Evolutionary conservation across 2,329 filamentous ascomycete genomes (phyloP).

Genomic region (Ceratocystis variospora): DNA sequence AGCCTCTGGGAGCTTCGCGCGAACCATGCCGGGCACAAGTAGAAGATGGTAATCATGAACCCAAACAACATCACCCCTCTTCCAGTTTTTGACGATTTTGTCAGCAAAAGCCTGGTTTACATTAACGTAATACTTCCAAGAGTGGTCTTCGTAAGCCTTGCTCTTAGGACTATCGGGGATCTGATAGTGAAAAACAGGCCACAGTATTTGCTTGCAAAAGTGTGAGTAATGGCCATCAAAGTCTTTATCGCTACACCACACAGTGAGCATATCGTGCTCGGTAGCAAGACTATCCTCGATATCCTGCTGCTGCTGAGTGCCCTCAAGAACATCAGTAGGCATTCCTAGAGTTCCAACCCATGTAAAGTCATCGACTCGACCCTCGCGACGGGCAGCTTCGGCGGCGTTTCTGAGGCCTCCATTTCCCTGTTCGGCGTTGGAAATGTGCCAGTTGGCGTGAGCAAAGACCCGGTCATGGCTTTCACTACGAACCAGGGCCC

Average conservation of each 20-base stretch:
- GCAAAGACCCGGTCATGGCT: conserved; percentile 59
- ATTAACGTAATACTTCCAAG: conserved; percentile 86
- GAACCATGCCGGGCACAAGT: conserved; percentile 76
- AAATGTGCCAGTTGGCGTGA: conserved; percentile 67
- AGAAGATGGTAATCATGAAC: conserved; percentile 91
- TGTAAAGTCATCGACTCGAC: conserved; percentile 58
- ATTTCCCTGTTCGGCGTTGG: conserved; percentile 80
- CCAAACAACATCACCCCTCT: conserved; percentile 86
- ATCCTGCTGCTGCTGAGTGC: conserved; percentile 60
- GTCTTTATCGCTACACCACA: conserved; percentile 80
- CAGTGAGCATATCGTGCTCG: conserved; percentile 68
- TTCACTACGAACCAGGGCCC: conserved; percentile 39
- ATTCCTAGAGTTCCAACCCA: conserved; percentile 90
- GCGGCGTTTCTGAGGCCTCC: conserved; percentile 83
- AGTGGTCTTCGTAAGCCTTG: conserved; percentile 95
- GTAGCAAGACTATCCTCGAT: conserved; percentile 71
- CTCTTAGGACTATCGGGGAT: conserved; percentile 96
- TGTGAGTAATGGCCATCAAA: conserved; percentile 90
- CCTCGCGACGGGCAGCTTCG: conserved; percentile 58
- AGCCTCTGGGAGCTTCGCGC: conserved; percentile 78
- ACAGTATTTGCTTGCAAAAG: conserved; percentile 94
- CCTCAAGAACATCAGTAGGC: conserved; percentile 73
- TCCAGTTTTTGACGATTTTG: conserved; percentile 81
- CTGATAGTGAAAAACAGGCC: conserved; percentile 97
- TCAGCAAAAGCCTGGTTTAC: conserved; percentile 90